Evolutionary conservation across 179 eudicot species (phyloP).

Genomic region (Actinidia polygama): DNA sequence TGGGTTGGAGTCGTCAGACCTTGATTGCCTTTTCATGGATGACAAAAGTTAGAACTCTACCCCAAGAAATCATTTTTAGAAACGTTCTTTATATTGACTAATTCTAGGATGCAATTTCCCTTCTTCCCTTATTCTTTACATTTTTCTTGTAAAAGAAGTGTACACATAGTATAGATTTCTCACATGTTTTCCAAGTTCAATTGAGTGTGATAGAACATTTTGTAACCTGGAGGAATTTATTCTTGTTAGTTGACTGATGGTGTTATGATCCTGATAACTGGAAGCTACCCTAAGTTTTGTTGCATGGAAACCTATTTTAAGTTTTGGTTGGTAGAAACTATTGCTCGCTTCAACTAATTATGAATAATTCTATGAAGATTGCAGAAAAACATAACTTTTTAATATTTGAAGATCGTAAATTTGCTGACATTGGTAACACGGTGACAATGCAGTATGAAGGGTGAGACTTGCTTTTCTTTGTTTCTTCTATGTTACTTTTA

Average conservation of each 20-base stretch:
- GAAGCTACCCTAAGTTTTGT: not conserved
- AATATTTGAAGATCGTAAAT: slow-evolving; percentile 92
- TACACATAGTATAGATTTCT: not conserved
- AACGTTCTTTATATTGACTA: not conserved
- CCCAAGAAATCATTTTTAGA: too few species aligned
- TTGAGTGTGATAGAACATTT: not conserved
- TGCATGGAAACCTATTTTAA: not conserved
- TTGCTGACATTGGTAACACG: slow-evolving; percentile 97
- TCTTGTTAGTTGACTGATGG: not conserved
- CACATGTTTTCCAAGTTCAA: not conserved
- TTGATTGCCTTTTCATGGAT: too few species aligned
- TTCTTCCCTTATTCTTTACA: not conserved
- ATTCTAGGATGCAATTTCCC: not conserved
- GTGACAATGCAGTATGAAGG: slow-evolving; percentile 96
- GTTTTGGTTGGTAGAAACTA: not conserved
- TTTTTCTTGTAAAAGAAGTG: not conserved
- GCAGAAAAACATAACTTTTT: slow-evolving; percentile 95
- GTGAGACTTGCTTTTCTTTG: slow-evolving; percentile 36
- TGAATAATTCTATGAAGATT: slow-evolving; percentile 48
- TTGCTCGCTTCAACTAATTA: not conserved
- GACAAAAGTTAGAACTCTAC: not conserved
- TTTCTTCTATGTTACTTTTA: not conserved
- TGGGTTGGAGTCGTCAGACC: too few species aligned
- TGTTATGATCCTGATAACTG: not conserved
- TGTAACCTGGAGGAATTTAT: not conserved